Evolutionary conservation across 2,329 filamentous ascomycete species (phyloP), one percentile per base, ranked within the genome.

Genomic region (Akanthomyces muscarius): DNA sequence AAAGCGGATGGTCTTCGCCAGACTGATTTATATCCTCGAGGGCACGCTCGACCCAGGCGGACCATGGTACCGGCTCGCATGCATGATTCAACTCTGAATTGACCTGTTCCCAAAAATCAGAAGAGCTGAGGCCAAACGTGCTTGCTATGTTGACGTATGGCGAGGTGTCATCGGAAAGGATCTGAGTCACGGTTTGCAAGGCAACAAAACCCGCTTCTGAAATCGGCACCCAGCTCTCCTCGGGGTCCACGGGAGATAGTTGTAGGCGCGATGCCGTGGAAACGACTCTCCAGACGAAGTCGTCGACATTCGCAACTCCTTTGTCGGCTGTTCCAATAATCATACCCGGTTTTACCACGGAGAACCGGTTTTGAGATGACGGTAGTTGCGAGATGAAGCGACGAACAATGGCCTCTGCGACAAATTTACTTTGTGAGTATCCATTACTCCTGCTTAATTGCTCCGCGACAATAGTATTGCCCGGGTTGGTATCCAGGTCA

Each of bases 341-440:
- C 8, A 66, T 57, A 0, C 68, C 68, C 1, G 68, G 69, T 42
- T 69, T 71, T 6, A 71, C 52, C 2, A 67, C 63, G 1, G 63
- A 67, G 8, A 68, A 48, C 0, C 62, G 62, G 25, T 65, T 64
- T n/a, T 65, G 66, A 4, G 44, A n/a, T 18, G 10, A 14, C 1
- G 47, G 57, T 0, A 53, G 61, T 7, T 52, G 44, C 14, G 33
- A 13, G 7, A 61, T 42, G 1, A 62, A 45, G 2, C 66, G 64
- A 10, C 58, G 36, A 2, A 70, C 64, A 2, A 69, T 44, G 3
- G 54, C 28, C 30, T 70, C 69, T 14, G 68, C 64, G 16, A 70
- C 67, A 10, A 67, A 68, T 23, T 71, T 71, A 4, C 65, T 69
- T 59, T 70, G 68, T 11, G 58, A 61, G 36, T 71, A 71, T 13